Conservation (phyloP, 345 rosid genomes). For the Salix suchowensis region DNA sequence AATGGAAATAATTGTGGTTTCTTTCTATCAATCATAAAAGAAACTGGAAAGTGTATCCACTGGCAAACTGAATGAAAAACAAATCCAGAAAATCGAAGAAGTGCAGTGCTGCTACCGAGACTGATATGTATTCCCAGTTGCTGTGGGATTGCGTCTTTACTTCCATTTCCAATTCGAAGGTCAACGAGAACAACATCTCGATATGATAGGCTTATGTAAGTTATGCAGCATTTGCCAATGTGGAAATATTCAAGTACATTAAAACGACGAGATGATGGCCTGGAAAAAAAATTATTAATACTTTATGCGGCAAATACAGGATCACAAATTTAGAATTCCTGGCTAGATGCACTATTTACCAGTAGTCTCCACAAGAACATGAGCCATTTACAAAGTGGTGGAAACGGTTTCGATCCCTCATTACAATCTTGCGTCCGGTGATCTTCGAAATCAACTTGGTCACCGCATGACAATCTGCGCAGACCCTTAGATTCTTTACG, state of each 20-base stretch:
- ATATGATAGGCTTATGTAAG: neutral
- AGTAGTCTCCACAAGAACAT: slow-evolving; percentile 72
- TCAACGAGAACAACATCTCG: neutral
- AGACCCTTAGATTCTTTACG: slow-evolving; percentile 63
- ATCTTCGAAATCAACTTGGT: slow-evolving; percentile 53
- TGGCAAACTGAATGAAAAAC: neutral
- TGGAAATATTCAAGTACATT: neutral
- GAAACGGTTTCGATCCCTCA: slow-evolving; percentile 75
- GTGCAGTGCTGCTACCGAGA: too few relatives aligned
- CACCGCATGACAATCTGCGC: slow-evolving; percentile 63
- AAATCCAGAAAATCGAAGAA: too few relatives aligned
- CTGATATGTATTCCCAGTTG: too few relatives aligned
- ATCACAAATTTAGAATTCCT: neutral
- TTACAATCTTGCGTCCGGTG: slow-evolving; percentile 56
- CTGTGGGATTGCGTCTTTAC: too few relatives aligned
- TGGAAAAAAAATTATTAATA: neutral
- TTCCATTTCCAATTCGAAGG: too few relatives aligned
- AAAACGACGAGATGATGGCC: neutral
- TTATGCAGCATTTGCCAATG: too few relatives aligned
- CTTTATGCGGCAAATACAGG: neutral
- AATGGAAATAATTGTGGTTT: too few relatives aligned
- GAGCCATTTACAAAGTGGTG: slow-evolving; percentile 71
- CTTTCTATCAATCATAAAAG: neutral
- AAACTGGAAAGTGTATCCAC: neutral
- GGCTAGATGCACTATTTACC: slow-evolving; percentile 28